Percentiles rank a stretch among this genome's conserved stretches.
These are phyloP conservation scores for Grigorovia yakushimaensis DNA, from an alignment of 805 yeast species.

Conservation along the genomic window DNA sequence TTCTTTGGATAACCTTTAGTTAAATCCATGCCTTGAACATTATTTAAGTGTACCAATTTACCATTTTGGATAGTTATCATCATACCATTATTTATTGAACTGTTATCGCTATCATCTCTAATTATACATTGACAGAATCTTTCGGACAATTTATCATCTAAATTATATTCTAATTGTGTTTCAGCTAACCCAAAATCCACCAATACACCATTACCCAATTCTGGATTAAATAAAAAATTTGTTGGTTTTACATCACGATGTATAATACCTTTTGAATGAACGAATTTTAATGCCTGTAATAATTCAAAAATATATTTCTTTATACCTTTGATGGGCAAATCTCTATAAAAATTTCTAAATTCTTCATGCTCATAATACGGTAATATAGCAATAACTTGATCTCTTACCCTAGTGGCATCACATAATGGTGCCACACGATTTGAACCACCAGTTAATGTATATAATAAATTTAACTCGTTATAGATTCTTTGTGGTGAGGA, in stretches of 20 bases:
- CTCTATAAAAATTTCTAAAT: slow-evolving; percentile 77
- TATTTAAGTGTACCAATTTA: slow-evolving; percentile 23
- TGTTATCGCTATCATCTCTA: slow-evolving; percentile 21
- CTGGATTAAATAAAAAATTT: slow-evolving; percentile 55
- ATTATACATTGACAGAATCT: slow-evolving; percentile 49
- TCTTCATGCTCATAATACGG: slow-evolving; percentile 90
- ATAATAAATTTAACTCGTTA: slow-evolving; percentile 75
- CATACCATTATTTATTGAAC: slow-evolving; percentile 6
- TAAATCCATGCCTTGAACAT: slow-evolving; percentile 29
- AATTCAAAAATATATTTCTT: slow-evolving; percentile 72
- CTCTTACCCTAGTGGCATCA: slow-evolving; percentile 79
- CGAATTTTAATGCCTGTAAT: slow-evolving; percentile 55
- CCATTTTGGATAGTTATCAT: slow-evolving; percentile 27
- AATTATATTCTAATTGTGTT: slow-evolving; percentile 29
- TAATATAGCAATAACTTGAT: slow-evolving; percentile 85
- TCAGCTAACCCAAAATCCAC: slow-evolving; percentile 94
- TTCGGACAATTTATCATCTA: slow-evolving; percentile 9
- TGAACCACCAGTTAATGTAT: slow-evolving; percentile 59
- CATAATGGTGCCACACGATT: slow-evolving; percentile 77
- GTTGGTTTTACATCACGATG: slow-evolving; percentile 91
- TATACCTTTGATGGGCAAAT: slow-evolving; percentile 69
- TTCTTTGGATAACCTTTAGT: slow-evolving; percentile 73
- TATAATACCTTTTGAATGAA: slow-evolving; percentile 67
- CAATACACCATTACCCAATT: slow-evolving; percentile 68
- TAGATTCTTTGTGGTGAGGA: slow-evolving; percentile 87